These are phyloP conservation scores for Ophiostoma triangulosporum DNA, from an alignment of 2,329 filamentous ascomycete genomes.

Conservation along the genomic window DNA sequence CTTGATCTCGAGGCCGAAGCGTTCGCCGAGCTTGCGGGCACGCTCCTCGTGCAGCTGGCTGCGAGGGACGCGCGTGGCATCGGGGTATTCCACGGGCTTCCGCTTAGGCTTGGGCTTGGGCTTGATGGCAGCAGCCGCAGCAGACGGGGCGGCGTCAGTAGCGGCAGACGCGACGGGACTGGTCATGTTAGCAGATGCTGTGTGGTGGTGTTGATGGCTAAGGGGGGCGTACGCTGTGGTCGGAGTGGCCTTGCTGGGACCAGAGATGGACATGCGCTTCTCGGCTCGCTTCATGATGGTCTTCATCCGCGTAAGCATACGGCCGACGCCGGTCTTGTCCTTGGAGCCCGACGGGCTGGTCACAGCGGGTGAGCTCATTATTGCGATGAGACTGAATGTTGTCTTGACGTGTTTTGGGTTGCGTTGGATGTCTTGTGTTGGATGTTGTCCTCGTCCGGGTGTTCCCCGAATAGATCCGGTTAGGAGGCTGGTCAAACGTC, in stretches of 20 bases:
- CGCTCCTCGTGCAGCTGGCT: constrained; percentile 42
- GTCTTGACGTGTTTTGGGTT: background rate
- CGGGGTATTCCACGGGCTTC: background rate
- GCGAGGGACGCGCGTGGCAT: constrained; percentile 27
- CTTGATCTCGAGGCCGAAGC: constrained; percentile 42
- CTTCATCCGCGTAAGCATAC: constrained; percentile 35
- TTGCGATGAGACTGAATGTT: background rate
- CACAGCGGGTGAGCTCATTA: constrained; percentile 31
- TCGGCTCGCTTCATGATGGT: constrained; percentile 35
- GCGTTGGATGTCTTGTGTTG: background rate
- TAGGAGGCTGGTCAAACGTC: background rate
- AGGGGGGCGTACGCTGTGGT: background rate
- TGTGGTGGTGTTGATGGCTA: background rate
- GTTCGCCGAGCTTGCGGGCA: constrained; percentile 39
- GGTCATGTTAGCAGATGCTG: background rate
- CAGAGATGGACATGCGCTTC: constrained; percentile 16
- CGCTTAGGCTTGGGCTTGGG: constrained; percentile 9
- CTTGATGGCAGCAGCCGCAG: constrained; percentile 1
- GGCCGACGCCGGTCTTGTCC: constrained; percentile 32
- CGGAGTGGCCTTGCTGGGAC: constrained; percentile 11
- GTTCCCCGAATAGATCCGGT: background rate
- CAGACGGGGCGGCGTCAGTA: background rate
- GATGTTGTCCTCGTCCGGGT: background rate
- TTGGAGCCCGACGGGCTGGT: constrained; percentile 23
- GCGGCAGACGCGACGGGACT: background rate